A percentile compares a stretch with the other conserved stretches of the same genome.
Evolutionary conservation across 2,329 filamentous ascomycete genomes (phyloP).

Genomic region (Alternaria viburni): DNA sequence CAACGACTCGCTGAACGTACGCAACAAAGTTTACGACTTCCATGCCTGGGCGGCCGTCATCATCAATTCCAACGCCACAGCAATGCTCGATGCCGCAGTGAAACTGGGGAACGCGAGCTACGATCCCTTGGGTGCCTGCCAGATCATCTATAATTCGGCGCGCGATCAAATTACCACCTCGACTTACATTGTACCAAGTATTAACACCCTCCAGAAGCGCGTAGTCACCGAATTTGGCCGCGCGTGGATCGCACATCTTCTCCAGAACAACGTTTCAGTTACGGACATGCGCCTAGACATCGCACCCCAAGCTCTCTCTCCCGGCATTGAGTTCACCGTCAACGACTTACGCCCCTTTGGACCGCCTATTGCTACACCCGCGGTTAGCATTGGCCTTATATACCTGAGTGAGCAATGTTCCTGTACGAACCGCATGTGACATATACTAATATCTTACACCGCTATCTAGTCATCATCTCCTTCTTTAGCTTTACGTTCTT

Average conservation of each 20-base stretch:
- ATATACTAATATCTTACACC: not conserved
- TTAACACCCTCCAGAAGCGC: slow-evolving; percentile 54
- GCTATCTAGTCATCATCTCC: slow-evolving; percentile 66
- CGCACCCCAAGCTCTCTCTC: slow-evolving; percentile 61
- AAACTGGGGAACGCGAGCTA: slow-evolving; percentile 63
- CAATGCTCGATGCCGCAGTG: slow-evolving; percentile 61
- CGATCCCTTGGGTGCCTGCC: slow-evolving; percentile 64
- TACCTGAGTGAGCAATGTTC: slow-evolving; percentile 33
- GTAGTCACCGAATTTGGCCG: slow-evolving; percentile 58
- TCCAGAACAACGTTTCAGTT: slow-evolving; percentile 27
- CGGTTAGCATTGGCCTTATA: slow-evolving; percentile 68
- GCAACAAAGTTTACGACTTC: slow-evolving; percentile 64
- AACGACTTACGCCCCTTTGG: slow-evolving; percentile 66
- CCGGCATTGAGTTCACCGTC: slow-evolving; percentile 61
- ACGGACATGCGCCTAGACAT: slow-evolving; percentile 49
- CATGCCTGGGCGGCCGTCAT: slow-evolving; percentile 66
- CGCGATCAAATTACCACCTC: slow-evolving; percentile 62
- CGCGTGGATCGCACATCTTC: slow-evolving; percentile 47
- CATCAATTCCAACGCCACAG: slow-evolving; percentile 67
- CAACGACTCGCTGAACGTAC: slow-evolving; percentile 62
- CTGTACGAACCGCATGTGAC: not conserved
- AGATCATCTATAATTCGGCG: slow-evolving; percentile 63
- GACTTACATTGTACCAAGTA: slow-evolving; percentile 60
- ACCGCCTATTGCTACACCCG: slow-evolving; percentile 61
- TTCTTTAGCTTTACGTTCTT: slow-evolving; percentile 72